Evolutionary conservation across 2,329 filamentous ascomycete genomes (phyloP).

Genomic region (Sporothrix protearum): DNA sequence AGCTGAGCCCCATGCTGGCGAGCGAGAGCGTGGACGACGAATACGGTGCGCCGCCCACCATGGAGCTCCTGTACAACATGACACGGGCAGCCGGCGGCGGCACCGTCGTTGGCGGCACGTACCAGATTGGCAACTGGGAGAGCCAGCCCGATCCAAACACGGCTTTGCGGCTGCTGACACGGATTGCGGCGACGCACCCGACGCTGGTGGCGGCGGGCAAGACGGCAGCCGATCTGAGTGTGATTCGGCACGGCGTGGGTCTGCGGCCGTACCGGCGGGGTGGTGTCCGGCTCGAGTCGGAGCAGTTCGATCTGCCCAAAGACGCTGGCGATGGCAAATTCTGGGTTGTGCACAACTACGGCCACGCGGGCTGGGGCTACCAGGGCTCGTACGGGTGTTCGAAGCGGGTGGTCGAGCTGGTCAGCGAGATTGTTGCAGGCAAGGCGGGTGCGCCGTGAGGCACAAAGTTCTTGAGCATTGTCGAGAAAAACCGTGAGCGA

Average conservation of each 20-base stretch:
- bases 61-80: conserved; percentile 80
- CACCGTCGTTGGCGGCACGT: conserved; percentile 80
- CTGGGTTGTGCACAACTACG: conserved; percentile 76
- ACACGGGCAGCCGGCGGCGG: conserved; percentile 74
- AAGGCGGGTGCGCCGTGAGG: not conserved
- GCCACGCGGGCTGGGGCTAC: conserved; percentile 75
- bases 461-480: not conserved
- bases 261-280: conserved; percentile 69
- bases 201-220: conserved; percentile 53
- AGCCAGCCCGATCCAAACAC: conserved; percentile 72
- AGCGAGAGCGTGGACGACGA: conserved; percentile 72
- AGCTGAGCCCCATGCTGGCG: conserved; percentile 65
- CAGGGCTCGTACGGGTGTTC: conserved; percentile 68
- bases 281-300: conserved; percentile 72
- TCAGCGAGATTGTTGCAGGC: conserved; percentile 48
- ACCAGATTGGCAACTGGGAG: conserved; percentile 77
- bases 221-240: conserved; percentile 68
- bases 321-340: conserved; percentile 43
- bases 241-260: conserved; percentile 79
- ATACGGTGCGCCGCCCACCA: conserved; percentile 35
- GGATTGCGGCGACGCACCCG: conserved; percentile 64
- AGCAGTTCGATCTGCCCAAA: conserved; percentile 46
- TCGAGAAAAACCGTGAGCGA: too few relatives aligned
- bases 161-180: conserved; percentile 79
- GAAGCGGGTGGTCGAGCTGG: conserved; percentile 61